Percentiles rank a stretch among this genome's conserved stretches.
These are phyloP conservation scores for Eremochloa ophiuroides DNA, from an alignment of 176 grass and related monocot species.

Conservation along the genomic window DNA sequence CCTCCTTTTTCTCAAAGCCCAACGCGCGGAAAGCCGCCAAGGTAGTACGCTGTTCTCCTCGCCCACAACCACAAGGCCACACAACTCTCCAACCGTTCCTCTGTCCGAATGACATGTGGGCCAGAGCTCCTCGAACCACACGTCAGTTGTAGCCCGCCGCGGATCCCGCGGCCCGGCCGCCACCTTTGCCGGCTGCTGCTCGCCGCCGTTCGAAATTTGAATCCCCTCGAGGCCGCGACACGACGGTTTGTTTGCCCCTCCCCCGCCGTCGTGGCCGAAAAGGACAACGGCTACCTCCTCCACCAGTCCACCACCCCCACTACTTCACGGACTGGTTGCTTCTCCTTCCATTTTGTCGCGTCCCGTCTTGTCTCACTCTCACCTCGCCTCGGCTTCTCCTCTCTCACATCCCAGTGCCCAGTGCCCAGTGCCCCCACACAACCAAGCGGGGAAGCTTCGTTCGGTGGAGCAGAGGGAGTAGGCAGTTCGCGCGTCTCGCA, in stretches of 20 bases:
- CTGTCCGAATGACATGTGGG: neutral
- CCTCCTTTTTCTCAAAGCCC: slow-evolving; percentile 24
- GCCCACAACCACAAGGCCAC: neutral
- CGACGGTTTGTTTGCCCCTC: neutral
- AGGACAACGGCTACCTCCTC: slow-evolving; percentile 49
- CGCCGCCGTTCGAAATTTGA: slow-evolving; percentile 54
- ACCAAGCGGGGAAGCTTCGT: neutral
- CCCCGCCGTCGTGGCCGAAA: slow-evolving; percentile 32
- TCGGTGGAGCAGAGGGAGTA: neutral
- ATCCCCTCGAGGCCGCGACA: slow-evolving; percentile 30
- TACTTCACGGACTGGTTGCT: neutral
- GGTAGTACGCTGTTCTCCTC: neutral
- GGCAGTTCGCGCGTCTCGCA: neutral
- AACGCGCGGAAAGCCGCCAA: neutral
- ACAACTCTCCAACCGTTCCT: neutral
- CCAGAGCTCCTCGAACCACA: neutral
- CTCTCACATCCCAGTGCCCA: too few species aligned
- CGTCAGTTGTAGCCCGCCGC: neutral
- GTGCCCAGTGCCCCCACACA: neutral
- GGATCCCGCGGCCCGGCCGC: neutral
- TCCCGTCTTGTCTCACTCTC: too few species aligned
- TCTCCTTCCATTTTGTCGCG: slow-evolving; percentile 30
- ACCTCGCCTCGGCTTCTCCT: neutral
- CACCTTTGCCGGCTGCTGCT: slow-evolving; percentile 18
- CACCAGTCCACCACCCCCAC: neutral